These are phyloP conservation scores for Madurella fahalii DNA, from an alignment of 2,329 filamentous ascomycete species.

Conservation along the genomic window DNA sequence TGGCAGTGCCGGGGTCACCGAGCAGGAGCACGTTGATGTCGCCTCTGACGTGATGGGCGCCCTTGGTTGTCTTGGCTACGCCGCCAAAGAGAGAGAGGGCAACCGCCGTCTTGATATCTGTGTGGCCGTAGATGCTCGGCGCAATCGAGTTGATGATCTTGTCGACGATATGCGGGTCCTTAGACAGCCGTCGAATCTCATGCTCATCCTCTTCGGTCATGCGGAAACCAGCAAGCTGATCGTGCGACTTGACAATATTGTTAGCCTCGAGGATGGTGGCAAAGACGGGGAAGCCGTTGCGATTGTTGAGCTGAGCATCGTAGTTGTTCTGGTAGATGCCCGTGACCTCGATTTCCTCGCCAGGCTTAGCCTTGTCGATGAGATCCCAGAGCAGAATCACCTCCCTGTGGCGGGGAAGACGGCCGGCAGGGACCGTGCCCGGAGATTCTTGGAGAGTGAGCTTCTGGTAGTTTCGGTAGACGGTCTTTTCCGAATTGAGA, in stretches of 20 bases:
- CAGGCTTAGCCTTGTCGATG: constrained; percentile 93
- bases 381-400: constrained; percentile 95
- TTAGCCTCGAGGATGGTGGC: constrained; percentile 97
- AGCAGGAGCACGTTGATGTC: constrained; percentile 97
- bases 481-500: constrained; percentile 93
- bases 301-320: constrained; percentile 95
- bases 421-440: constrained; percentile 91
- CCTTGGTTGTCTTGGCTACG: constrained; percentile 85
- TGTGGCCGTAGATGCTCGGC: constrained; percentile 95
- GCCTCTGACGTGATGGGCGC: constrained; percentile 84
- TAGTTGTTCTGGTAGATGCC: constrained; percentile 98
- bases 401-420: constrained; percentile 86
- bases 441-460: constrained; percentile 95
- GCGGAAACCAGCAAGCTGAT: constrained; percentile 93
- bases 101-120: constrained; percentile 94
- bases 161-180: constrained; percentile 87
- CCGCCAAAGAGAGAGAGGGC: constrained; percentile 92
- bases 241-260: constrained; percentile 93
- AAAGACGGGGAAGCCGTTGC: constrained; percentile 97
- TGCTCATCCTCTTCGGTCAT: constrained; percentile 94
- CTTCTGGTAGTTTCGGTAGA: constrained; percentile 98
- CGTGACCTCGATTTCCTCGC: constrained; percentile 95
- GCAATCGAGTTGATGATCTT: constrained; percentile 91
- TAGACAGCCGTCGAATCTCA: constrained; percentile 78
- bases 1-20: constrained; percentile 95